phyloP scores from a whole-genome alignment of 2,329 filamentous ascomycete species.

The Myriosclerotinia scirpicola region DNA sequence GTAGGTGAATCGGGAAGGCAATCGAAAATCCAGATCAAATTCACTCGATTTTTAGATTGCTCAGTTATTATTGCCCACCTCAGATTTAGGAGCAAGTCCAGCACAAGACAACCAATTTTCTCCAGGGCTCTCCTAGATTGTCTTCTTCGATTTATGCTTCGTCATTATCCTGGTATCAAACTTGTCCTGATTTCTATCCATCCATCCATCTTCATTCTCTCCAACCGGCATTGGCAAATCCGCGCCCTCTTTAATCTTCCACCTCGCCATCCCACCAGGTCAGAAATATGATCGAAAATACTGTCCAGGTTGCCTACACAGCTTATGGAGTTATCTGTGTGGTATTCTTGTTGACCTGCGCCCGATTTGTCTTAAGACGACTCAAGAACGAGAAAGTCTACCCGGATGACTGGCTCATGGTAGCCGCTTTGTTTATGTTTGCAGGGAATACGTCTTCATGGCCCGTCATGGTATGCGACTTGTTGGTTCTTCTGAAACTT shows the following conservation, averaged over 20 bases:
- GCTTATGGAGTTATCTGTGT: neutral
- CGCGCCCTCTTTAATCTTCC: neutral
- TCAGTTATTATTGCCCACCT: neutral
- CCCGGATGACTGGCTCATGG: slow-evolving; percentile 19
- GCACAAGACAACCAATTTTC: neutral
- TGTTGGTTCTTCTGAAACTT: neutral
- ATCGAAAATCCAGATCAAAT: neutral
- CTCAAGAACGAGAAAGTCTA: slow-evolving; percentile 17
- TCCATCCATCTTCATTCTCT: neutral
- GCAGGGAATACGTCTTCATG: neutral
- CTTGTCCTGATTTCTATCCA: neutral
- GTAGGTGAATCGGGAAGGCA: neutral
- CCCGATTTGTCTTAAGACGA: slow-evolving; percentile 6
- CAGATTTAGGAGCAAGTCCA: neutral
- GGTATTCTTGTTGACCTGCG: neutral
- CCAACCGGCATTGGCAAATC: neutral
- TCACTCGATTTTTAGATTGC: slow-evolving; percentile 3
- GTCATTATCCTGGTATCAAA: neutral
- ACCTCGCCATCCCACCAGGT: too few species aligned
- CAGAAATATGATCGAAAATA: neutral
- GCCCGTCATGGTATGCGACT: slow-evolving; percentile 6
- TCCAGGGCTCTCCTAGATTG: too few species aligned
- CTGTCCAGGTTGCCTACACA: neutral
- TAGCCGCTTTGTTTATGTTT: neutral
- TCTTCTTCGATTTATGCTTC: neutral